These are phyloP conservation scores for Penicillium roqueforti DNA, from an alignment of 495 filamentous ascomycete species.

Conservation along the genomic window DNA sequence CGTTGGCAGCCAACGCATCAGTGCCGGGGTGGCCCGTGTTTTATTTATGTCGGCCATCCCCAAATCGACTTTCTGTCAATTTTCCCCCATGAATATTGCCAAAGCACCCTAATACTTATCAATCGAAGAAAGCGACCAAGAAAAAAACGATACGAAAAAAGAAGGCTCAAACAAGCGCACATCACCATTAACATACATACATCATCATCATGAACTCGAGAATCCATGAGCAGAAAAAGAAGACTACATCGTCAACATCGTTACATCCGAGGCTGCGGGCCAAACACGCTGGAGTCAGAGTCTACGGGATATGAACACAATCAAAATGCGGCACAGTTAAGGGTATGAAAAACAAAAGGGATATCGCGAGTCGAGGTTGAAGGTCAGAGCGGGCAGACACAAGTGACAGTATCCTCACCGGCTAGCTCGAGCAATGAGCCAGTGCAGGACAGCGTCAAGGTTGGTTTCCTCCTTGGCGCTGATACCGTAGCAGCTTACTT, in stretches of 20 bases:
- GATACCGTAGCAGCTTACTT: constrained; percentile 98
- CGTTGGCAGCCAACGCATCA: constrained; percentile 9
- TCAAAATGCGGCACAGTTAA: constrained; percentile 3
- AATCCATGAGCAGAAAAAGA: background rate
- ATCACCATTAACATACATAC: constrained; percentile 9
- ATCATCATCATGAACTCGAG: background rate
- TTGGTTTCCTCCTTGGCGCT: constrained; percentile 98
- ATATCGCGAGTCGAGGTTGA: background rate
- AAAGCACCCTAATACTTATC: background rate
- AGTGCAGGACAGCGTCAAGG: constrained; percentile 92
- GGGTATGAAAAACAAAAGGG: background rate
- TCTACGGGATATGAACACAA: constrained; percentile 11
- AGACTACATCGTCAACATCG: constrained; percentile 6
- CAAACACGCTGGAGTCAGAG: constrained; percentile 11
- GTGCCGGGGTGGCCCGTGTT: constrained; percentile 9
- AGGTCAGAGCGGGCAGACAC: background rate
- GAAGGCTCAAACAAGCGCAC: background rate
- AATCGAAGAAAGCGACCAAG: background rate
- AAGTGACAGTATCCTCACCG: constrained; percentile 17
- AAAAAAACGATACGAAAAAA: background rate
- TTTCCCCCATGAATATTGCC: background rate
- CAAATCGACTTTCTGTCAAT: background rate
- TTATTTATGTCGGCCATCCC: constrained; percentile 5
- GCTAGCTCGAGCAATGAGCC: constrained; percentile 86
- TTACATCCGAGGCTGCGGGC: constrained; percentile 9